Conservation (phyloP, 805 yeast species). For the Schwanniomyces polymorphus region DNA sequence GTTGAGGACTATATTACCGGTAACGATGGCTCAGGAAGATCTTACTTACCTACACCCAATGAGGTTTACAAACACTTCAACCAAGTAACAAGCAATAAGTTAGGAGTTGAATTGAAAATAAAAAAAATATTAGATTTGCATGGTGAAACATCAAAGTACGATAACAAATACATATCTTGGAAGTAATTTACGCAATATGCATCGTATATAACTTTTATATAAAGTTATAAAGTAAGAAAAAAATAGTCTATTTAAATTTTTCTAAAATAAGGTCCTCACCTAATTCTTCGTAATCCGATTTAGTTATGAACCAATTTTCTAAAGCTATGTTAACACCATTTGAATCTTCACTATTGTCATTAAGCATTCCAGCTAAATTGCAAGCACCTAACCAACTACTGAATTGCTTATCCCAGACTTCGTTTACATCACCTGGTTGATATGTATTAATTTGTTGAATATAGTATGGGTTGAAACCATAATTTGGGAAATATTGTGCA, state of each 20-base stretch:
- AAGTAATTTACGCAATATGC: constrained; percentile 14
- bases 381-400: constrained; percentile 77
- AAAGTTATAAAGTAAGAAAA: background rate
- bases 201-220: constrained; percentile 2
- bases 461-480: constrained; percentile 28
- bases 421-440: constrained; percentile 27
- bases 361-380: constrained; percentile 62
- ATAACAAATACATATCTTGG: constrained; percentile 44
- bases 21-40: constrained; percentile 60
- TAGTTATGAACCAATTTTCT: constrained; percentile 56
- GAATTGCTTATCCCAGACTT: constrained; percentile 52
- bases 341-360: constrained; percentile 33
- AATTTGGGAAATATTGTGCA: constrained; percentile 47
- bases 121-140: constrained; percentile 60
- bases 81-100: constrained; percentile 46
- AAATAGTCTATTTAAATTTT: constrained; percentile 26
- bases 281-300: constrained; percentile 63
- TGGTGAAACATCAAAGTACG: constrained; percentile 41
- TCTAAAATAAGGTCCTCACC: constrained; percentile 47
- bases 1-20: constrained; percentile 70
- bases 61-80: constrained; percentile 70
- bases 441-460: constrained; percentile 23
- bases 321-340: constrained; percentile 35
- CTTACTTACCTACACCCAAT: constrained; percentile 64
- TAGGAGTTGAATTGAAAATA: constrained; percentile 64